phyloP scores from a whole-genome alignment of 352 stramenopile genomes.

The Detonula confervacea region DNA sequence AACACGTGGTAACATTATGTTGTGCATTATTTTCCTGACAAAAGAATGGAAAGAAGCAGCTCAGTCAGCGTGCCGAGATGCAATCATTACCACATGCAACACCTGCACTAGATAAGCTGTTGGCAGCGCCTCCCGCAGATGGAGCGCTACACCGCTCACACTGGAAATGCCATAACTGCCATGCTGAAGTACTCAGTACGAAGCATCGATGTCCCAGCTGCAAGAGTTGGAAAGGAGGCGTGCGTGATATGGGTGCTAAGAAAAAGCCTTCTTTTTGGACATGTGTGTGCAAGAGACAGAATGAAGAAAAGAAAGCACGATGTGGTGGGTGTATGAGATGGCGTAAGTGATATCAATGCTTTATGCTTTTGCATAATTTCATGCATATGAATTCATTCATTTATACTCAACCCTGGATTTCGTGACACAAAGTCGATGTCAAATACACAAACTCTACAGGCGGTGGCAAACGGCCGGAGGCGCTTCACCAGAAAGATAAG shows the following conservation, averaged over 20 bases:
- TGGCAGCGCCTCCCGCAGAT: neutral
- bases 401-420: neutral
- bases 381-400: neutral
- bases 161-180: conserved; percentile 2
- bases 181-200: neutral
- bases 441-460: neutral
- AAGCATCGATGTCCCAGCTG: neutral
- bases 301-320: conserved; percentile 21
- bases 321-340: conserved; percentile 17
- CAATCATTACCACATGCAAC: neutral
- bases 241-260: neutral
- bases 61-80: neutral
- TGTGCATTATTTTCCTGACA: too few species aligned
- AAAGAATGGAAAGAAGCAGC: conserved; percentile 1
- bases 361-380: neutral
- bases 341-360: neutral
- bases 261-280: neutral
- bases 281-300: conserved; percentile 18
- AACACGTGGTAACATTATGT: too few species aligned
- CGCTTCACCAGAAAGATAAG: neutral
- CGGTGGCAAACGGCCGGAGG: neutral
- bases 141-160: neutral
- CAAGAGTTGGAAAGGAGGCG: conserved; percentile 1
- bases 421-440: too few species aligned
- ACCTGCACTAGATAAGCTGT: neutral